Conservation (phyloP, 2,329 filamentous ascomycete genomes). For the Pseudovirgaria hyperparasitica region DNA sequence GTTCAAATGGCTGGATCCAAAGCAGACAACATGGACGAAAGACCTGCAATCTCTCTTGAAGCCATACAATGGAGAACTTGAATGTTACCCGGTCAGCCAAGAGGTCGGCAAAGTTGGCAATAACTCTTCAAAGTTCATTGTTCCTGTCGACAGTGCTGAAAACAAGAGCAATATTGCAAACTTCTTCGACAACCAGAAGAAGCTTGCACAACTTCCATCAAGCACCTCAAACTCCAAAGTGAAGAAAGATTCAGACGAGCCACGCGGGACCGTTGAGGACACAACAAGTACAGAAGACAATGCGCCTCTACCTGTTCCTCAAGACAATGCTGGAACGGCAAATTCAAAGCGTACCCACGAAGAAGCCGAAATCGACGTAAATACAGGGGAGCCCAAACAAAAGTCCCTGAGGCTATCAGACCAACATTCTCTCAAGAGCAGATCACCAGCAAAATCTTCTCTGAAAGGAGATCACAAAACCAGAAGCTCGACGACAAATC, state of each 20-base stretch:
- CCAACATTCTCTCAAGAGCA: too few species aligned
- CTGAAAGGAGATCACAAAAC: conserved; percentile 5
- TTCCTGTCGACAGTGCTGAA: conserved; percentile 70
- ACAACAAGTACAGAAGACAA: conserved; percentile 37
- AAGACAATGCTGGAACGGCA: conserved; percentile 8
- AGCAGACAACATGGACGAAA: conserved; percentile 56
- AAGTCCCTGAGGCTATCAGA: too few species aligned
- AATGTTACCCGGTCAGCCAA: conserved; percentile 74
- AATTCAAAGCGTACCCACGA: too few species aligned
- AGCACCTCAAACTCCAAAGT: conserved; percentile 8
- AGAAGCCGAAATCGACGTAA: too few species aligned
- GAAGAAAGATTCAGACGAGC: conserved; percentile 27
- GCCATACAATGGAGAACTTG: conserved; percentile 66
- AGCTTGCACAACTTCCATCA: conserved; percentile 20
- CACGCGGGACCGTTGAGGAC: conserved; percentile 29
- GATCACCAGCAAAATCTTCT: too few species aligned
- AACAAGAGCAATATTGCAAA: conserved; percentile 93
- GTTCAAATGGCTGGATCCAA: conserved; percentile 66
- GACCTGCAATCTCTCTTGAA: conserved; percentile 69
- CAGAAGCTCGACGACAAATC: too few species aligned
- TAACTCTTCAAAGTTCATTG: conserved; percentile 69
- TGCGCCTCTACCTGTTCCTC: conserved; percentile 34
- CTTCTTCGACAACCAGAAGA: conserved; percentile 60
- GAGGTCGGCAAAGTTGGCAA: conserved; percentile 94
- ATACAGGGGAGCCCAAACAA: too few species aligned